A percentile compares a stretch with the other conserved stretches of the same genome.
Conservation (phyloP, 116 monocot genomes). For the Dioscorea cayenensis region DNA sequence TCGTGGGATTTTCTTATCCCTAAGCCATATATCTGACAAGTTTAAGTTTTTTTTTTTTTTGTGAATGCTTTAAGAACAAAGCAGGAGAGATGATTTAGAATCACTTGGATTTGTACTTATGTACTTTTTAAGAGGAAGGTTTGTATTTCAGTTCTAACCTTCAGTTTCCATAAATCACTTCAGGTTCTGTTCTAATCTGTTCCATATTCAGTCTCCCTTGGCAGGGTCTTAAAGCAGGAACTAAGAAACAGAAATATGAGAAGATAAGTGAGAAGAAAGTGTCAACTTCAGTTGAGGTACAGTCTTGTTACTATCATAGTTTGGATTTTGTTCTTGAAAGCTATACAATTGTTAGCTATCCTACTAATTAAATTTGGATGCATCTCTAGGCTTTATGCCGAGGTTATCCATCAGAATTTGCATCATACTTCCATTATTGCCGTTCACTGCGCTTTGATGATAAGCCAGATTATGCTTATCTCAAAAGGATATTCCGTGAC, state of each 20-base stretch:
- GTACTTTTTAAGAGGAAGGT: conserved; percentile 96
- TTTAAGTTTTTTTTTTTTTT: conserved; percentile 3
- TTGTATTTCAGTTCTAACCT: background rate
- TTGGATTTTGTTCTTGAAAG: background rate
- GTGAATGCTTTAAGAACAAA: conserved; percentile 53
- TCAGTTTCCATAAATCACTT: background rate
- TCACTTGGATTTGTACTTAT: conserved; percentile 91
- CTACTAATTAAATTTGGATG: background rate
- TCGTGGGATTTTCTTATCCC: background rate
- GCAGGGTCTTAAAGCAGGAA: conserved; percentile 88
- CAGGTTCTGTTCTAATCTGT: background rate
- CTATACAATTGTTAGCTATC: background rate
- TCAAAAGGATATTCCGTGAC: conserved; percentile 84
- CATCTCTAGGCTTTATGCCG: conserved; percentile 60
- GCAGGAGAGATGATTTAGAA: conserved; percentile 93
- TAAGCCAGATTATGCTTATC: conserved; percentile 86
- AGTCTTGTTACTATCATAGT: background rate
- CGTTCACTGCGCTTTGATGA: conserved; percentile 82
- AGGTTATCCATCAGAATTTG: conserved; percentile 86
- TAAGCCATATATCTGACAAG: background rate
- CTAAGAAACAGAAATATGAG: conserved; percentile 85
- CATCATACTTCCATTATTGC: conserved; percentile 81
- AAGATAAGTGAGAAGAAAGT: conserved; percentile 85
- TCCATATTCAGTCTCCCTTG: conserved; percentile 61
- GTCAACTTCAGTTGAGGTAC: conserved; percentile 76